Percentiles rank a stretch among this genome's conserved stretches.
Evolutionary conservation across 345 rosid genomes (phyloP).

Genomic region (Hibiscus trionum): DNA sequence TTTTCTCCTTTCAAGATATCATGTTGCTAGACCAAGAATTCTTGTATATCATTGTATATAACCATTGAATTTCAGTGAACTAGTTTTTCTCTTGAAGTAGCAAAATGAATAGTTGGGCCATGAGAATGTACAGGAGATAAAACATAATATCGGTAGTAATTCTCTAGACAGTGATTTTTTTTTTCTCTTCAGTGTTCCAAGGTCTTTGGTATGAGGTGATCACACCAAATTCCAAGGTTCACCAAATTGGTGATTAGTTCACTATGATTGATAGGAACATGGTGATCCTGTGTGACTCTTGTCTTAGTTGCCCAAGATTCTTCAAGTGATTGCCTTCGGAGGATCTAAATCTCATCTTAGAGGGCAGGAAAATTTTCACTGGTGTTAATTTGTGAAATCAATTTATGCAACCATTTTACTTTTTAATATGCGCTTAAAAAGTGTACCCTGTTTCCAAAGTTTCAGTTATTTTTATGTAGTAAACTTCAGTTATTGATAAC

Average conservation of each 20-base stretch:
- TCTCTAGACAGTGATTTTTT: background rate
- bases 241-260: background rate
- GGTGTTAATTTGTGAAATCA: background rate
- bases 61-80: background rate
- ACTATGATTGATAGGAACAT: background rate
- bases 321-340: background rate
- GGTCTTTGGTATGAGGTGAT: background rate
- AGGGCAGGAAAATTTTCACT: background rate
- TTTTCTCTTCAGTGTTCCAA: background rate
- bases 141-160: background rate
- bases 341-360: background rate
- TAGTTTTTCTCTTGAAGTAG: background rate
- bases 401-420: background rate
- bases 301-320: background rate
- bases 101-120: background rate
- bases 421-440: background rate
- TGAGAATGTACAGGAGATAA: background rate
- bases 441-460: background rate
- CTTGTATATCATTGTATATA: background rate
- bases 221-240: background rate
- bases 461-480: background rate
- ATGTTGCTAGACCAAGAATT: background rate
- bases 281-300: background rate
- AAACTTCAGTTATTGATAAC: background rate
- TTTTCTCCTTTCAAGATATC: background rate